phyloP scores from a whole-genome alignment of 805 yeast genomes.

The Saturnispora gosingensis region DNA sequence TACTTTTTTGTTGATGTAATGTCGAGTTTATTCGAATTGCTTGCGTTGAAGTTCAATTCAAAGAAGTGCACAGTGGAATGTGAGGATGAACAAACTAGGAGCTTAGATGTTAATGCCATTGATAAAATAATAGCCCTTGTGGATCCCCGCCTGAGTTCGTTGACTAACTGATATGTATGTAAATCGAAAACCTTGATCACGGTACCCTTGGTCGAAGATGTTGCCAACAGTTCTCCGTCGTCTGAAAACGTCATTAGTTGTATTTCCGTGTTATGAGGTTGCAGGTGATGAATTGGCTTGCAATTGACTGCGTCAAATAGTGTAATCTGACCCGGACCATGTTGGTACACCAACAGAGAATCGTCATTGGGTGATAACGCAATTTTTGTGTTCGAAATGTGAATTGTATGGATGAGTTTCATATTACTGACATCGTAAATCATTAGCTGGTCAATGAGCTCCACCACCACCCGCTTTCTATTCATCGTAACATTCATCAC shows the following conservation, averaged over 20 bases:
- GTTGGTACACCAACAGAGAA: slow-evolving; percentile 48
- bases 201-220: slow-evolving; percentile 87
- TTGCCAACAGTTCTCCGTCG: slow-evolving; percentile 76
- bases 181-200: slow-evolving; percentile 75
- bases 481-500: slow-evolving; percentile 69
- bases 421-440: slow-evolving; percentile 88
- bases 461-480: slow-evolving; percentile 70
- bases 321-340: slow-evolving; percentile 59
- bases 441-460: slow-evolving; percentile 70
- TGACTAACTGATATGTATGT: slow-evolving; percentile 49
- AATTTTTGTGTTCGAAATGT: slow-evolving; percentile 30
- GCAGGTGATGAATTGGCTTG: slow-evolving; percentile 70
- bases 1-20: slow-evolving; percentile 26
- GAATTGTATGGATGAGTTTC: slow-evolving; percentile 66
- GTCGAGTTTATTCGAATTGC: neutral
- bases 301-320: slow-evolving; percentile 69
- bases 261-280: slow-evolving; percentile 76
- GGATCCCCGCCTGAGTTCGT: slow-evolving; percentile 77
- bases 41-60: neutral
- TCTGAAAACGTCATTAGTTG: slow-evolving; percentile 59
- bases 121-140: slow-evolving; percentile 77
- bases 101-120: slow-evolving; percentile 62
- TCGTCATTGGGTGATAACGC: slow-evolving; percentile 34
- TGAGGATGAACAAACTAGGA: slow-evolving; percentile 76
- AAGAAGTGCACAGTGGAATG: slow-evolving; percentile 92